Evolutionary conservation across 371 early-diverging fungal genomes (phyloP).

Genomic region (Syncephalastrum sp.): DNA sequence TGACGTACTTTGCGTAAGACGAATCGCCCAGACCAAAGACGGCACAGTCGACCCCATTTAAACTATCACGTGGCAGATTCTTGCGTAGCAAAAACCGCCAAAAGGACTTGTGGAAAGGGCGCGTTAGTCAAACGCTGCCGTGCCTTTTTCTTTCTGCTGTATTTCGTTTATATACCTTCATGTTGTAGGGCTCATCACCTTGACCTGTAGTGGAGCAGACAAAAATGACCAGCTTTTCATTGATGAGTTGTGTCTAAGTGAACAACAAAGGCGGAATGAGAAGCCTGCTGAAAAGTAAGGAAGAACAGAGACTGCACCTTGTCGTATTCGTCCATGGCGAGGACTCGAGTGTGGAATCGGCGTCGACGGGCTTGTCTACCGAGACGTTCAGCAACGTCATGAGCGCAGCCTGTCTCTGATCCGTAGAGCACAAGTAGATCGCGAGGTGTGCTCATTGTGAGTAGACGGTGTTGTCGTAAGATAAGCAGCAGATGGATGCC

Average conservation of each 20-base stretch:
- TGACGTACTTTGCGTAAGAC: constrained; percentile 76
- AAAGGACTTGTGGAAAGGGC: constrained; percentile 50
- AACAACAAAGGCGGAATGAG: neutral
- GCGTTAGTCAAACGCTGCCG: neutral
- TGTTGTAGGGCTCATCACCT: constrained; percentile 90
- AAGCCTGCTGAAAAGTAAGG: constrained; percentile 6
- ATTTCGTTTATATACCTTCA: constrained; percentile 62
- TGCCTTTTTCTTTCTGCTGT: neutral
- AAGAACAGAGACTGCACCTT: constrained; percentile 31
- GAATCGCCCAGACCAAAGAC: constrained; percentile 97
- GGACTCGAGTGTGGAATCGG: constrained; percentile 62
- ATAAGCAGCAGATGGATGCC: too few species aligned
- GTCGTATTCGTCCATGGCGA: constrained; percentile 83
- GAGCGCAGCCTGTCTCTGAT: constrained; percentile 83
- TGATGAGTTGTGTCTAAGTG: constrained; percentile 53
- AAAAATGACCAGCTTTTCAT: constrained; percentile 78
- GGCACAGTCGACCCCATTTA: constrained; percentile 68
- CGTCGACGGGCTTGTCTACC: constrained; percentile 75
- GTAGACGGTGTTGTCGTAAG: too few species aligned
- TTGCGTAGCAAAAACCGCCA: constrained; percentile 90
- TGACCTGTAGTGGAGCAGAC: constrained; percentile 94
- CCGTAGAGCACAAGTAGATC: constrained; percentile 75
- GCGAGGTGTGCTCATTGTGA: constrained; percentile 6
- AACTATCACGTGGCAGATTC: constrained; percentile 63
- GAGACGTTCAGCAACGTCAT: constrained; percentile 79